phyloP scores from a whole-genome alignment of 345 rosid genomes.

The Citrus maxima region DNA sequence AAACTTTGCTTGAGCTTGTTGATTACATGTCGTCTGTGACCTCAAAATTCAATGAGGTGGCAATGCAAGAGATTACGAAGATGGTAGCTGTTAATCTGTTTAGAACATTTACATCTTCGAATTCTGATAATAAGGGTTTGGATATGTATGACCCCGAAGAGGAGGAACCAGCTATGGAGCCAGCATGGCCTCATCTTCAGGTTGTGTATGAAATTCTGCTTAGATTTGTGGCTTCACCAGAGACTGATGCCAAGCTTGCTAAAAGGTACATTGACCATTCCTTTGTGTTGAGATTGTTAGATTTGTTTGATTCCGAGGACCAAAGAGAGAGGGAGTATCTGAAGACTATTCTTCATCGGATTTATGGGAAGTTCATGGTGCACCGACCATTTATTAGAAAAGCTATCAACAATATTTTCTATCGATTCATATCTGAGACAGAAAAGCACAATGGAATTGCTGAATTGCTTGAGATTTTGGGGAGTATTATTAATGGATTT shows the following conservation, averaged over 20 bases:
- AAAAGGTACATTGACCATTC: slow-evolving; percentile 63
- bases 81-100: slow-evolving; percentile 52
- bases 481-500: slow-evolving; percentile 77
- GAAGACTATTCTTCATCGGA: slow-evolving; percentile 58
- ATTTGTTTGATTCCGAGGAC: slow-evolving; percentile 66
- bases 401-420: slow-evolving; percentile 68
- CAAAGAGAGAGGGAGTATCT: slow-evolving; percentile 69
- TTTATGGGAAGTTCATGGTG: slow-evolving; percentile 72
- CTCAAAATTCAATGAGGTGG: slow-evolving; percentile 46
- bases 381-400: slow-evolving; percentile 65
- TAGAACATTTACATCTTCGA: slow-evolving; percentile 43
- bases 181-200: slow-evolving; percentile 69
- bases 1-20: slow-evolving; percentile 67
- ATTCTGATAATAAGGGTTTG: slow-evolving; percentile 36
- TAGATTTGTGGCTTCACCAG: slow-evolving; percentile 54
- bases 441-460: slow-evolving; percentile 71
- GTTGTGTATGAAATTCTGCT: slow-evolving; percentile 60
- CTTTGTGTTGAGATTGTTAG: slow-evolving; percentile 55
- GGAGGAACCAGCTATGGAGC: slow-evolving; percentile 57
- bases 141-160: slow-evolving; percentile 57
- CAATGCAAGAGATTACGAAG: slow-evolving; percentile 56
- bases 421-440: slow-evolving; percentile 63
- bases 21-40: slow-evolving; percentile 56
- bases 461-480: slow-evolving; percentile 76
- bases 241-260: slow-evolving; percentile 65